These are phyloP conservation scores for Lodderomyces orthopsilosis DNA, from an alignment of 1,139 yeast genomes.

Conservation along the genomic window DNA sequence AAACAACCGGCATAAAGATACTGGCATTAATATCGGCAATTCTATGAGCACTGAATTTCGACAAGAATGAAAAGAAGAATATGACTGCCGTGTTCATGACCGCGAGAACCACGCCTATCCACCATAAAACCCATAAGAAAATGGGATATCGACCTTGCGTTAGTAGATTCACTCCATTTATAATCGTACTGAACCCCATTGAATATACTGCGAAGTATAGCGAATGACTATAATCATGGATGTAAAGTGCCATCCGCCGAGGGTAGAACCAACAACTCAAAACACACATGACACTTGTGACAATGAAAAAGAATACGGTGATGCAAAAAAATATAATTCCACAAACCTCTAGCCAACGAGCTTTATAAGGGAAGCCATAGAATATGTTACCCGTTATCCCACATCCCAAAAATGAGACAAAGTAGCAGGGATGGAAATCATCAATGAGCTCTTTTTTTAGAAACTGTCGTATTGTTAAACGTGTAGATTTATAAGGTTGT, in stretches of 20 bases:
- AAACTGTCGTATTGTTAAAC: conserved; percentile 2
- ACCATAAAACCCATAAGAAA: conserved; percentile 16
- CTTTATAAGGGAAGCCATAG: conserved; percentile 61
- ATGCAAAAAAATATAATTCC: conserved; percentile 53
- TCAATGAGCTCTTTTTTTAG: conserved; percentile 10
- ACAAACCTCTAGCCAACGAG: conserved; percentile 56
- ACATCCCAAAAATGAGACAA: conserved; percentile 75
- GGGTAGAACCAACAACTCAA: conserved; percentile 15
- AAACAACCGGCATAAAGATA: conserved; percentile 13
- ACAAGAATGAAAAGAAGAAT: conserved; percentile 14
- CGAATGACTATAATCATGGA: conserved; percentile 46
- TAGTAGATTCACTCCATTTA: conserved; percentile 44
- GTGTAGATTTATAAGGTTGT: background rate
- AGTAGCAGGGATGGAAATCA: conserved; percentile 48
- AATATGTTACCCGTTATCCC: conserved; percentile 67
- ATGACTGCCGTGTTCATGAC: conserved; percentile 13
- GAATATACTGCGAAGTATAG: conserved; percentile 73
- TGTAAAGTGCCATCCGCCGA: conserved; percentile 29
- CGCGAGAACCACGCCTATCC: conserved; percentile 14
- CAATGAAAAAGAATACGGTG: conserved; percentile 29
- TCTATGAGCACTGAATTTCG: conserved; percentile 11
- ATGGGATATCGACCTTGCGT: conserved; percentile 26
- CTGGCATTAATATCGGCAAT: conserved; percentile 10
- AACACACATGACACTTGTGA: conserved; percentile 23
- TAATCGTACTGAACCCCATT: conserved; percentile 70